Evolutionary conservation across 2,329 filamentous ascomycete genomes (phyloP), one percentile per base, ranked within the genome.

Genomic region (Fusarium lyarnte): DNA sequence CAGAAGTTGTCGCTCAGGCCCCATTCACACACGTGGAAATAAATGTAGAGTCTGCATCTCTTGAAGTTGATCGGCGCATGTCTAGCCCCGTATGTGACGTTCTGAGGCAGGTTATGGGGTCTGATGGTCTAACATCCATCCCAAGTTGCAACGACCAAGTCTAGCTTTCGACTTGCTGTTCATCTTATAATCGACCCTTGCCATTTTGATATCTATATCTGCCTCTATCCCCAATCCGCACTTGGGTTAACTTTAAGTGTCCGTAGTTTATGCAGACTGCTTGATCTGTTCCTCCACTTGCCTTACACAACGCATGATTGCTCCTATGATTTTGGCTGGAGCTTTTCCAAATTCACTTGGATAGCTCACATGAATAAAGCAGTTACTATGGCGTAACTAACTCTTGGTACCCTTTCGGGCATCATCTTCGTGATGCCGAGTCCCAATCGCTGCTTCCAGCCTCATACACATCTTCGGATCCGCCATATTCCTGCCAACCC

Each of bases 151-250:
- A 27, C 5, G 33, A 27, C 2, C 33, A 38, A 27, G 9, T 36
- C 23, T 39, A 29, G 33, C 49, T 27, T 27, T 39, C 5, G 23
- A 27, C 19, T 53, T 39, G 13, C 12, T 27, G 11, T 17, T n/a
- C 25, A 39, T 17, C 2, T 52, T 13, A 13, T 4, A 2, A 17
- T 9, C 10, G 6, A 5, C 13, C 4, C 14, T 27, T n/a, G 3
- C 1, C 4, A 1, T 27, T 12, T 7, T 13, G 5, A 5, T 17
- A 17, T 7, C 1, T n/a, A 8, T 0, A 8, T 19, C 9, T 35
- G 6, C 4, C 8, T 1, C 1, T 12, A 51, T 51, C 2, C 8
- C 6, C 6, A 23, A 21, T 14, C 17, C 12, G 12, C 2, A 19
- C 23, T 9, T 21, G 1, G 3, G 4, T 8, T 1, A 25, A 12